These are phyloP conservation scores for Coemansia sp. DNA, from an alignment of 192 early-diverging fungal genomes.

Conservation along the genomic window DNA sequence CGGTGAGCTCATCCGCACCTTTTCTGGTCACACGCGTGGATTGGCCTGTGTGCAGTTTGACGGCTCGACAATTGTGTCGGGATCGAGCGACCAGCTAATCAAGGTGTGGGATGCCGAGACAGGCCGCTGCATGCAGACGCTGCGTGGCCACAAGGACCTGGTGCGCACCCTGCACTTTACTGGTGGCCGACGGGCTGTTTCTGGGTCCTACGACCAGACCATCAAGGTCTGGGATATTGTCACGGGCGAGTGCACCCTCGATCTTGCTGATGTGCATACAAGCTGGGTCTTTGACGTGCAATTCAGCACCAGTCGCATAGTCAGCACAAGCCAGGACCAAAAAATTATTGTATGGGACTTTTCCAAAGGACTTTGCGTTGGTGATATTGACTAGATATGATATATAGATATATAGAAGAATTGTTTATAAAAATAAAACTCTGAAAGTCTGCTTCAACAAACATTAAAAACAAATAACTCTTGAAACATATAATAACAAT, in stretches of 20 bases:
- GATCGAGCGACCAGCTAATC: conserved; percentile 79
- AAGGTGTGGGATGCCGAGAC: conserved; percentile 75
- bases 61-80: conserved; percentile 70
- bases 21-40: conserved; percentile 75
- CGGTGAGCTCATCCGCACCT: conserved; percentile 68
- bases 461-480: no score
- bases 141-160: conserved; percentile 66
- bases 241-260: conserved; percentile 70
- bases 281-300: conserved; percentile 98
- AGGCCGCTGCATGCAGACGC: conserved; percentile 58
- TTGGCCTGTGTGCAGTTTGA: conserved; percentile 85
- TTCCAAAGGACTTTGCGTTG: conserved; percentile 42
- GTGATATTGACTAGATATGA: conserved; percentile 23
- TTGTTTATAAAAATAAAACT: background rate
- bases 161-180: conserved; percentile 82
- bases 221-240: conserved; percentile 93
- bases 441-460: background rate
- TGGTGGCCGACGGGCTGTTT: conserved; percentile 76
- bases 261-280: conserved; percentile 70
- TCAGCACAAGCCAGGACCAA: conserved; percentile 68
- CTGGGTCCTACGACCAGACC: conserved; percentile 90
- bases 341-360: conserved; percentile 57
- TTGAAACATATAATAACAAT: no score
- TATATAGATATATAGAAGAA: no score
- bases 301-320: conserved; percentile 75